Conservation (phyloP, 257 asterid species). For the Penstemon newberryi region DNA sequence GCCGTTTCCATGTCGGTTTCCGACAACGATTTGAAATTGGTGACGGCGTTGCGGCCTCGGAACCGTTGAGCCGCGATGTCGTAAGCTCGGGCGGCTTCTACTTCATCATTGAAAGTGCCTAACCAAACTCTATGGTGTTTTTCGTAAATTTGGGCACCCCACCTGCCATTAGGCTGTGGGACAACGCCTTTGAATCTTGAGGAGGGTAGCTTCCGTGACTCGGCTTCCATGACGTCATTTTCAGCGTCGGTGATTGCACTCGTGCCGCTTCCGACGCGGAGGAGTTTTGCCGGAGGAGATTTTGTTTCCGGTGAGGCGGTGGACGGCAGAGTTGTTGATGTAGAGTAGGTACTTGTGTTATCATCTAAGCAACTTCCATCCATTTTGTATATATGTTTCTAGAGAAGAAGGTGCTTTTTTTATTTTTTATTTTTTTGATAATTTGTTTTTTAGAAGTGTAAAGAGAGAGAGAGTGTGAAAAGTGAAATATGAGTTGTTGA, state of each 20-base stretch:
- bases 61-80: slow-evolving; percentile 72
- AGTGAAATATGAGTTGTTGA: slow-evolving; percentile 1
- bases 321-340: slow-evolving; percentile 33
- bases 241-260: slow-evolving; percentile 59
- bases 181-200: slow-evolving; percentile 89
- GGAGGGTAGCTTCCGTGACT: slow-evolving; percentile 78
- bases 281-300: slow-evolving; percentile 51
- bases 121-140: slow-evolving; percentile 75
- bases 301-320: slow-evolving; percentile 31
- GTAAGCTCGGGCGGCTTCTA: slow-evolving; percentile 61
- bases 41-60: slow-evolving; percentile 71
- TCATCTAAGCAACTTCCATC: slow-evolving; percentile 56
- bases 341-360: slow-evolving; percentile 54
- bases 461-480: neutral
- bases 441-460: neutral
- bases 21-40: slow-evolving; percentile 52
- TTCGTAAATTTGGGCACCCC: slow-evolving; percentile 94
- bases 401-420: neutral
- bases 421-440: slow-evolving; percentile 5
- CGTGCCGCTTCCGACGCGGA: slow-evolving; percentile 73
- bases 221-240: slow-evolving; percentile 61
- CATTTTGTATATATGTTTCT: slow-evolving; percentile 26
- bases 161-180: slow-evolving; percentile 91
- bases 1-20: slow-evolving; percentile 40
- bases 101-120: slow-evolving; percentile 66